Base-by-base conservation (phyloP, 2,329 filamentous ascomycete genomes). In the Penicillium concentricum region DNA sequence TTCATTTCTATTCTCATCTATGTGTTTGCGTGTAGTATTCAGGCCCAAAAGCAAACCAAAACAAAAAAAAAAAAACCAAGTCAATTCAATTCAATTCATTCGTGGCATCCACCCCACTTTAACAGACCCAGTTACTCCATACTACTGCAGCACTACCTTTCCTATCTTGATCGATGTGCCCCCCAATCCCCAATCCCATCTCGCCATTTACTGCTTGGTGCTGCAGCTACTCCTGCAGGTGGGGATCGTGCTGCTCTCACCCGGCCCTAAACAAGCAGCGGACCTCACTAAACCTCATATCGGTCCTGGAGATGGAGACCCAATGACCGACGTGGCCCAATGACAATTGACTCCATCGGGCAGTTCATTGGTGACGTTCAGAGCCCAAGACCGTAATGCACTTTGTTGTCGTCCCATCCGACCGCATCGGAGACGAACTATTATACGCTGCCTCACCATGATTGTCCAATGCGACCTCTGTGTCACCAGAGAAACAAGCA, bases 261-360 rank as follows among this genome's bases (percentile, higher is more conserved):
- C 64, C 62, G 65, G 65, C 68, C 66, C 64, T 66, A 69, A 64
- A 64, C 62, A 68, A 57, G 61, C 53, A 59, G 59, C 55, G 55
- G 61, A 51, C 51, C 56, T 66, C 56, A 58, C 58, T 63, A 66
- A 47, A 61, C 61, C 56, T 62, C 62, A 65, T 64, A 39, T 51
- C 48, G 54, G 54, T 59, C 53, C 63, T 58, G 62, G 53, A 60
- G 59, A 68, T 67, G 67, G 67, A 65, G 61, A 61, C 68, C 60
- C 61, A 55, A 50, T 64, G 68, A 45, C 28, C 74, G 70, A 77
- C 74, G 74, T 77, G 74, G 74, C 66, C 73, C 74, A 76, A 76
- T 76, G 61, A 69, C 56, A 68, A 56, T 34, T 34, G 38, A 56
- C 65, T 59, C 54, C 61, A 64, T 70, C 65, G 61, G 67, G 66